Percentiles rank a stretch among this genome's conserved stretches.
Conservation (phyloP, 2,329 filamentous ascomycete genomes). For the Parascedosporium putredinis region DNA sequence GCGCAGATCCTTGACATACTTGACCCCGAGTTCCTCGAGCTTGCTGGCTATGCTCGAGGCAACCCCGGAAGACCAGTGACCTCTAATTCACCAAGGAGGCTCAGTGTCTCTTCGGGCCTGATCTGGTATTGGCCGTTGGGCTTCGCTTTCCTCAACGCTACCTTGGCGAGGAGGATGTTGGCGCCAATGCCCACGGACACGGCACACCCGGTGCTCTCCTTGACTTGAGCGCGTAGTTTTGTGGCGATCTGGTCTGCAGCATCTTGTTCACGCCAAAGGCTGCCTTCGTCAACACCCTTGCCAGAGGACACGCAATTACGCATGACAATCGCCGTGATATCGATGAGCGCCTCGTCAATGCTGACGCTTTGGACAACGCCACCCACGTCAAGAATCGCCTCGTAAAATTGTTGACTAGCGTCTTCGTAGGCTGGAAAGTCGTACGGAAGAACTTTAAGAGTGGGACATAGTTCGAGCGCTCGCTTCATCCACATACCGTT, state of each 20-base stretch:
- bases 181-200: constrained; percentile 88
- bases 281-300: constrained; percentile 51
- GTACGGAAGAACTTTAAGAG: constrained; percentile 84
- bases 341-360: constrained; percentile 87
- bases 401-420: constrained; percentile 79
- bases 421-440: constrained; percentile 94
- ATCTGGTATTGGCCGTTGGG: constrained; percentile 88
- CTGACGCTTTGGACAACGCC: constrained; percentile 92
- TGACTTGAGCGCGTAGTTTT: constrained; percentile 56
- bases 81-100: constrained; percentile 65
- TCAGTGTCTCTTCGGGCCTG: constrained; percentile 66
- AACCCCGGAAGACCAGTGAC: constrained; percentile 86
- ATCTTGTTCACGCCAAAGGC: constrained; percentile 66
- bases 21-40: constrained; percentile 76
- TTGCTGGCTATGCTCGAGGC: constrained; percentile 81
- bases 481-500: constrained; percentile 99
- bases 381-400: constrained; percentile 66
- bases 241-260: constrained; percentile 56
- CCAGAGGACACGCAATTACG: constrained; percentile 57
- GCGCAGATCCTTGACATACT: constrained; percentile 72
- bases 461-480: constrained; percentile 71
- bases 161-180: constrained; percentile 84
- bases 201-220: constrained; percentile 66
- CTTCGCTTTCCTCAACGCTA: constrained; percentile 84
- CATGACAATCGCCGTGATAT: constrained; percentile 64